Conservation (phyloP, 108 stramenopile species). For the Stephanodiscus minutulus region DNA sequence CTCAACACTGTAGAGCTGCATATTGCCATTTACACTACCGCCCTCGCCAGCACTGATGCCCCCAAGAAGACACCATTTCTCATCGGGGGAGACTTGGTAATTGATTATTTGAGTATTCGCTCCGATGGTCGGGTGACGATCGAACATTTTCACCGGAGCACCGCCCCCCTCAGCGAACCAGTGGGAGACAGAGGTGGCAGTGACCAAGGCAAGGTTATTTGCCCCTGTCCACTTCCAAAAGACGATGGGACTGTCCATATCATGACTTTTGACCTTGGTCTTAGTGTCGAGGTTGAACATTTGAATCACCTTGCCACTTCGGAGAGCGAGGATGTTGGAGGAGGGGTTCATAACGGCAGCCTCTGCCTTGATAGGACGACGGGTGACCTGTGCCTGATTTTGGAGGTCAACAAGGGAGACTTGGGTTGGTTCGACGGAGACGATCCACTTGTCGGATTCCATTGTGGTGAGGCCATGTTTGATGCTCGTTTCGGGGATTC, state of each 20-base stretch:
- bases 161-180: constrained; percentile 84
- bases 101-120: constrained; percentile 95
- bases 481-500: constrained; percentile 87
- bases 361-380: constrained; percentile 96
- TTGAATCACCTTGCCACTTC: constrained; percentile 92
- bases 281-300: constrained; percentile 97
- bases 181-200: constrained; percentile 93
- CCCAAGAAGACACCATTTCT: constrained; percentile 96
- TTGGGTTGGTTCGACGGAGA: constrained; percentile 86
- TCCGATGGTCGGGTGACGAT: constrained; percentile 90
- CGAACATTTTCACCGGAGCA: constrained; percentile 92
- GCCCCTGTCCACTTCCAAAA: constrained; percentile 97
- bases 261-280: constrained; percentile 91
- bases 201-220: constrained; percentile 92
- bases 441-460: constrained; percentile 94
- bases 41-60: constrained; percentile 90
- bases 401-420: constrained; percentile 94
- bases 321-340: constrained; percentile 89
- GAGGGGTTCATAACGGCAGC: constrained; percentile 98
- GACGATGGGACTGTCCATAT: constrained; percentile 87
- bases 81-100: constrained; percentile 94
- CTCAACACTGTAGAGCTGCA: constrained; percentile 98
- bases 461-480: constrained; percentile 92
- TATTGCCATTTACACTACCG: constrained; percentile 87
- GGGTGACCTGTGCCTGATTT: constrained; percentile 88